phyloP scores from a whole-genome alignment of 208 protist genomes.

The Entamoeba nuttalli region DNA sequence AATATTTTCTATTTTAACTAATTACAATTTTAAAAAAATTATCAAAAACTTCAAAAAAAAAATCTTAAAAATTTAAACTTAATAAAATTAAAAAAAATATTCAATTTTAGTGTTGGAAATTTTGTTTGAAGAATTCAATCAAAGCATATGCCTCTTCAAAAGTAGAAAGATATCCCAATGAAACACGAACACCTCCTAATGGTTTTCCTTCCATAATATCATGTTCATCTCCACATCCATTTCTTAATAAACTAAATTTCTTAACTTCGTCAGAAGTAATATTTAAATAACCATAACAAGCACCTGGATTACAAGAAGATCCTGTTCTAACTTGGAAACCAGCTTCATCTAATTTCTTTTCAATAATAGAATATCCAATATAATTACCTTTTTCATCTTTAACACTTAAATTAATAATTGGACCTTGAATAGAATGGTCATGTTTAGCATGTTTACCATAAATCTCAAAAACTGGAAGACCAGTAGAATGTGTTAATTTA shows the following conservation, averaged over 20 bases:
- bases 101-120: not conserved
- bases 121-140: not conserved
- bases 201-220: not conserved
- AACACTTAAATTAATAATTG: conserved; percentile 25
- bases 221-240: not conserved
- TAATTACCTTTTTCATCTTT: conserved; percentile 9
- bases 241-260: not conserved
- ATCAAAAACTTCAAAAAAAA: too few relatives aligned
- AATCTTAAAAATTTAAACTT: too few relatives aligned
- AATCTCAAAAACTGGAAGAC: conserved; percentile 8
- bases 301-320: conserved; percentile 27
- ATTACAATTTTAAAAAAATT: too few relatives aligned
- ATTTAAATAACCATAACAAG: conserved; percentile 2
- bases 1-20: too few relatives aligned
- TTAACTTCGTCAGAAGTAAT: not conserved
- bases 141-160: not conserved
- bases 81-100: too few relatives aligned
- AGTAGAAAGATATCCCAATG: not conserved
- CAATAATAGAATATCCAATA: conserved; percentile 10
- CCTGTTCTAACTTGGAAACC: conserved; percentile 16
- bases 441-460: conserved; percentile 21
- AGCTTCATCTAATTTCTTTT: not conserved
- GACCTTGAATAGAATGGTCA: conserved; percentile 13
- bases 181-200: not conserved
- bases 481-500: conserved; percentile 13